Evolutionary conservation across 2,329 filamentous ascomycete genomes (phyloP).

Genomic region (Pseudohalonectria lignicola): DNA sequence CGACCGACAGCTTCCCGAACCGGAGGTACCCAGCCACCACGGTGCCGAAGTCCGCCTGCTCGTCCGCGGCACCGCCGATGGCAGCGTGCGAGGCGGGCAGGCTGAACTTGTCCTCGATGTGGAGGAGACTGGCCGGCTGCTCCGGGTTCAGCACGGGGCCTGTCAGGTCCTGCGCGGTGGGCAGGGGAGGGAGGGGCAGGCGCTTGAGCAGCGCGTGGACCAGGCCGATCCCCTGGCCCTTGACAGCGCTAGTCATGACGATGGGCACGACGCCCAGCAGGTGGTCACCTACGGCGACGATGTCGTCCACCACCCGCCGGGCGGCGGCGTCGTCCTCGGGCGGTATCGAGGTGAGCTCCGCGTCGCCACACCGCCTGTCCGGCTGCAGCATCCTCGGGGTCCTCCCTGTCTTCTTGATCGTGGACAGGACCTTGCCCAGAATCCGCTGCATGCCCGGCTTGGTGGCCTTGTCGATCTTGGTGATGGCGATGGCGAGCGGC

Average conservation of each 20-base stretch:
- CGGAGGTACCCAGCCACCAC: conserved; percentile 78
- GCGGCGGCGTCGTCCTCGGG: conserved; percentile 46
- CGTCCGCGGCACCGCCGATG: conserved; percentile 25
- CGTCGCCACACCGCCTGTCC: conserved; percentile 16
- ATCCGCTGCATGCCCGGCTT: conserved; percentile 59
- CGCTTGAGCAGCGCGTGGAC: conserved; percentile 71
- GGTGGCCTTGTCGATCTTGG: conserved; percentile 81
- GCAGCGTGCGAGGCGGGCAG: conserved; percentile 52
- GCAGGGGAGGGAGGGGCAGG: conserved; percentile 56
- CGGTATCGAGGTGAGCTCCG: conserved; percentile 47
- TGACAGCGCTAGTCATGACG: conserved; percentile 76
- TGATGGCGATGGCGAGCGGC: conserved; percentile 73
- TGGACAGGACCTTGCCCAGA: conserved; percentile 60
- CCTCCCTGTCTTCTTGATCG: conserved; percentile 63
- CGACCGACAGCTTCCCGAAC: conserved; percentile 67
- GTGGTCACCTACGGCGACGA: conserved; percentile 15
- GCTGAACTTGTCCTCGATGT: conserved; percentile 84
- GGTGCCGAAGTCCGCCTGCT: conserved; percentile 41
- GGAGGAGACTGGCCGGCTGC: conserved; percentile 59
- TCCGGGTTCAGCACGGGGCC: conserved; percentile 45
- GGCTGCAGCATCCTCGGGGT: conserved; percentile 62
- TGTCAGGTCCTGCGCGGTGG: conserved; percentile 42
- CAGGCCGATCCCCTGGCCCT: conserved; percentile 69
- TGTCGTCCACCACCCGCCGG: conserved; percentile 38
- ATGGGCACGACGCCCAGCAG: conserved; percentile 60